Conservation (phyloP, 2,329 filamentous ascomycete species). For the Aspergillus alliaceus region DNA sequence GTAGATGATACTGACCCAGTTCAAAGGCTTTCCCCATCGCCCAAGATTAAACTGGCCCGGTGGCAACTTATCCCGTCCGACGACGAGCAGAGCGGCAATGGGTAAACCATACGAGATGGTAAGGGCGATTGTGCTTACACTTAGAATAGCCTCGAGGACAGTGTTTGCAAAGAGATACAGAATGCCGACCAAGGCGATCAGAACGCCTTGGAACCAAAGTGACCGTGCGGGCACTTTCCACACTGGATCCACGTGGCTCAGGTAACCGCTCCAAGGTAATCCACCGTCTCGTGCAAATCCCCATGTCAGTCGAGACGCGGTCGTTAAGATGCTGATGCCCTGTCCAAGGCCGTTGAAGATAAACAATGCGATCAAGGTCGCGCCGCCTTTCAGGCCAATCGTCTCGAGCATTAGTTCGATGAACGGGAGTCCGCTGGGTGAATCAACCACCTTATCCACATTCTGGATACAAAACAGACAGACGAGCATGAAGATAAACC, state of each 20-base stretch:
- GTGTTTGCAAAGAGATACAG: slow-evolving; percentile 57
- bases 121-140: slow-evolving; percentile 58
- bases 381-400: slow-evolving; percentile 44
- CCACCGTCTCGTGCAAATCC: slow-evolving; percentile 57
- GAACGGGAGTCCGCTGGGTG: slow-evolving; percentile 46
- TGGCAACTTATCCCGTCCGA: slow-evolving; percentile 55
- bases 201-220: slow-evolving; percentile 53
- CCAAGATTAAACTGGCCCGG: slow-evolving; percentile 49
- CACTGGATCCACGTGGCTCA: slow-evolving; percentile 45
- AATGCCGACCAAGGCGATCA: slow-evolving; percentile 52
- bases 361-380: slow-evolving; percentile 55
- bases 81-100: slow-evolving; percentile 49
- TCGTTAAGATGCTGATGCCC: slow-evolving; percentile 53
- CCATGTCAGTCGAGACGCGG: slow-evolving; percentile 55
- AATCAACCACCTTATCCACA: slow-evolving; percentile 43
- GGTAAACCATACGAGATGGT: slow-evolving; percentile 56
- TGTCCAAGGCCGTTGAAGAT: slow-evolving; percentile 58
- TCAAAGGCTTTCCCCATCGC: slow-evolving; percentile 41
- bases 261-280: slow-evolving; percentile 46
- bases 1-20: slow-evolving; percentile 54
- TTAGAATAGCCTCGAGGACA: slow-evolving; percentile 55
- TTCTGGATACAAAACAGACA: slow-evolving; percentile 54
- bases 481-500: slow-evolving; percentile 54
- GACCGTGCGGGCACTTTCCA: slow-evolving; percentile 57
- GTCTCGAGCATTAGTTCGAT: slow-evolving; percentile 49